These are phyloP conservation scores for Blastocystis hominis DNA, from an alignment of 352 stramenopile genomes.

Conservation along the genomic window DNA sequence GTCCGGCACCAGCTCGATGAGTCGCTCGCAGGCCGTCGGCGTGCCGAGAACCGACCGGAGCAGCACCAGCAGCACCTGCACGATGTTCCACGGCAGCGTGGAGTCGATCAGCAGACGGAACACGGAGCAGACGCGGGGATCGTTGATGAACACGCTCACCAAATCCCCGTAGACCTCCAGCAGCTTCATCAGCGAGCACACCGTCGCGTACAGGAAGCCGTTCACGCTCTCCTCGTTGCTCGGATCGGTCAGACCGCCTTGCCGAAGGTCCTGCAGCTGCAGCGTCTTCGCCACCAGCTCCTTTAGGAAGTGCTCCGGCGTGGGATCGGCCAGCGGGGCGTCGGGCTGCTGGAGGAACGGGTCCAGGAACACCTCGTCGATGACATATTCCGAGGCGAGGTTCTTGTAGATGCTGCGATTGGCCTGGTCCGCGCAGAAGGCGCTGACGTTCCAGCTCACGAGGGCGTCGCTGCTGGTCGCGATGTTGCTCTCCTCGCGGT, in stretches of 20 bases:
- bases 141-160: not conserved
- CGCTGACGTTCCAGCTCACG: not conserved
- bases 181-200: not conserved
- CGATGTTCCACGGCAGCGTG: not conserved
- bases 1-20: not conserved
- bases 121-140: not conserved
- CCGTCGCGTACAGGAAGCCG: not conserved
- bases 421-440: not conserved
- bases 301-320: conserved; percentile 27
- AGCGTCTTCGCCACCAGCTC: not conserved
- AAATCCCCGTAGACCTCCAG: not conserved
- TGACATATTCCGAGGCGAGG: not conserved
- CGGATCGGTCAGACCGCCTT: not conserved
- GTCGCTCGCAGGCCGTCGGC: not conserved
- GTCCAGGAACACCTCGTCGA: conserved; percentile 39
- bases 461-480: not conserved
- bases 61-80: not conserved
- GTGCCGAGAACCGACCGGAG: not conserved
- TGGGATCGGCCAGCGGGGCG: not conserved
- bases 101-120: not conserved
- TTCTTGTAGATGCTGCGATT: conserved; percentile 14
- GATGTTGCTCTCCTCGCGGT: not conserved
- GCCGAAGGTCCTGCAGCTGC: not conserved
- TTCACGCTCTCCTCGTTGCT: not conserved
- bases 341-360: conserved; percentile 10